Percentiles rank a stretch among this genome's conserved stretches.
Evolutionary conservation across 345 rosid genomes (phyloP).

Genomic region (Turnera subulata): DNA sequence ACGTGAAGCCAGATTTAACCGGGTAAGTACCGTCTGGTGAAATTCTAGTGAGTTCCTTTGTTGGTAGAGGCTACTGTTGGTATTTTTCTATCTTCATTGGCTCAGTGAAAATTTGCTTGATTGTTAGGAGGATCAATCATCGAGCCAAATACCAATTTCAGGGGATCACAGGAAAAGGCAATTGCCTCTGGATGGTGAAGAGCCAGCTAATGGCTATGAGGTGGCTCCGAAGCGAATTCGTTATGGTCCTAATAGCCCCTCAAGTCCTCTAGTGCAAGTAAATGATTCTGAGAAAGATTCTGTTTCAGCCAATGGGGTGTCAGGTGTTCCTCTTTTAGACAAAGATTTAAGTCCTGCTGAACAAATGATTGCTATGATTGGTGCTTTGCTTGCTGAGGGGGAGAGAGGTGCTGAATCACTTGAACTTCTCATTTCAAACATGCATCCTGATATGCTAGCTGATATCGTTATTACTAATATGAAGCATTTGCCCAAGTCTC

Average conservation of each 20-base stretch:
- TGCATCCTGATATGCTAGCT: constrained; percentile 95
- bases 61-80: background rate
- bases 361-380: constrained; percentile 97
- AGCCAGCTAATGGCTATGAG: constrained; percentile 49
- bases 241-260: constrained; percentile 39
- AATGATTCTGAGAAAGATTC: constrained; percentile 49
- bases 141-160: constrained; percentile 43
- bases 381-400: constrained; percentile 99
- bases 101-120: constrained; percentile 4
- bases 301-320: constrained; percentile 49
- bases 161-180: constrained; percentile 76
- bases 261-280: constrained; percentile 35
- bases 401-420: constrained; percentile 98
- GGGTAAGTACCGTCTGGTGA: constrained; percentile 41
- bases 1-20: constrained; percentile 61
- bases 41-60: background rate
- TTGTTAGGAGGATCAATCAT: constrained; percentile 67
- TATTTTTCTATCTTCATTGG: background rate
- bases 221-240: constrained; percentile 56
- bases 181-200: constrained; percentile 57
- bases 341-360: constrained; percentile 80
- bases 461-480: constrained; percentile 94
- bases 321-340: constrained; percentile 45
- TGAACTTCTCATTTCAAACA: constrained; percentile 79
- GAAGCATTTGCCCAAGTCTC: constrained; percentile 81